phyloP scores from a whole-genome alignment of 768 basidiomycete species.

The Termitomyces sp. region DNA sequence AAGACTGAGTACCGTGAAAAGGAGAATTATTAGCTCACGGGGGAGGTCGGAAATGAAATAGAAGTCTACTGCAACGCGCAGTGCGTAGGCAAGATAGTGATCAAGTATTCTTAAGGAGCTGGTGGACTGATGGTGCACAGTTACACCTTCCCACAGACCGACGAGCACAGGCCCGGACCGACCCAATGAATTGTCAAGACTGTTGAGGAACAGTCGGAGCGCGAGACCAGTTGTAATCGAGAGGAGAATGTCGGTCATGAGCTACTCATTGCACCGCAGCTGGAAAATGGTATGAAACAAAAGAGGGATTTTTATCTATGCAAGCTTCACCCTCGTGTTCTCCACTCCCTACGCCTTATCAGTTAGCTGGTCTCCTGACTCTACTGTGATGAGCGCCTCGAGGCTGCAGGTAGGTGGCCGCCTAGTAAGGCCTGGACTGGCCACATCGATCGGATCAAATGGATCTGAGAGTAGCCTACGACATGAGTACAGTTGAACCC shows the following conservation, averaged over 20 bases:
- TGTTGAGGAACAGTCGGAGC: slow-evolving; percentile 34
- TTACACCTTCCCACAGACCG: slow-evolving; percentile 68
- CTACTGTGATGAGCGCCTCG: slow-evolving; percentile 6
- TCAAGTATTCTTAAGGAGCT: slow-evolving; percentile 25
- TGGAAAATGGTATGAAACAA: slow-evolving; percentile 1
- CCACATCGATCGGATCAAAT: too few species aligned
- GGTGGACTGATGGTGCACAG: slow-evolving; percentile 36
- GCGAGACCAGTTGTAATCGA: slow-evolving; percentile 40
- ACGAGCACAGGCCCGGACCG: slow-evolving; percentile 32
- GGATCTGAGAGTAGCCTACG: too few species aligned
- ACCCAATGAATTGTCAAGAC: slow-evolving; percentile 23
- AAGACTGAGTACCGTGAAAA: slow-evolving; percentile 36
- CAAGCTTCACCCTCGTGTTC: slow-evolving; percentile 10
- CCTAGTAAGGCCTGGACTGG: too few species aligned
- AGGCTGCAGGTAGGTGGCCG: background rate
- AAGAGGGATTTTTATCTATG: slow-evolving; percentile 3
- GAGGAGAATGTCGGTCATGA: slow-evolving; percentile 30
- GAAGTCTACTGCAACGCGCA: slow-evolving; percentile 42
- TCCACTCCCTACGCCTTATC: slow-evolving; percentile 4
- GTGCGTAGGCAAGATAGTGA: slow-evolving; percentile 39
- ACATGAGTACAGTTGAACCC: too few species aligned
- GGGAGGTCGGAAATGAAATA: slow-evolving; percentile 32
- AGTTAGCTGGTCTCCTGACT: slow-evolving; percentile 6
- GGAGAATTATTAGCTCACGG: slow-evolving; percentile 30
- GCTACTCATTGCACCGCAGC: slow-evolving; percentile 11